Percentiles rank a stretch among this genome's conserved stretches.
Conservation (phyloP, 1,284 basidiomycete species). For the Ceratobasidium sp. region DNA sequence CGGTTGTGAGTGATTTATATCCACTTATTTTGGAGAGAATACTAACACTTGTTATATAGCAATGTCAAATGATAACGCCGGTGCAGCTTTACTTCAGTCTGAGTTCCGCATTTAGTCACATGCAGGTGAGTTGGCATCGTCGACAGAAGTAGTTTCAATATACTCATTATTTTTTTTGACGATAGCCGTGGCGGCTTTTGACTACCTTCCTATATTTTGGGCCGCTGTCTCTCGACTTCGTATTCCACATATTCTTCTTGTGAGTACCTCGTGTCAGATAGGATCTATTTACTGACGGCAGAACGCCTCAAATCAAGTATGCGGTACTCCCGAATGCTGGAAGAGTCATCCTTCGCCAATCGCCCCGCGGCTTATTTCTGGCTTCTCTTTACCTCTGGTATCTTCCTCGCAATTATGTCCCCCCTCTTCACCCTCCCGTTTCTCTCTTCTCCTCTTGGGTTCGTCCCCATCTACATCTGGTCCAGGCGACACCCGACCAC, state of each 20-base stretch:
- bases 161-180: constrained; percentile 32
- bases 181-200: constrained; percentile 84
- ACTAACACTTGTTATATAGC: constrained; percentile 61
- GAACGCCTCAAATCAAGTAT: constrained; percentile 65
- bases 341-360: constrained; percentile 94
- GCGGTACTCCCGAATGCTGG: constrained; percentile 95
- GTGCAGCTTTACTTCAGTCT: constrained; percentile 93
- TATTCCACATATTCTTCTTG: constrained; percentile 99
- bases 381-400: constrained; percentile 82
- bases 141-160: neutral
- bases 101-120: constrained; percentile 81
- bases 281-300: neutral
- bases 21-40: constrained; percentile 1
- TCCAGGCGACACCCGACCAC: constrained; percentile 92
- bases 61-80: constrained; percentile 90
- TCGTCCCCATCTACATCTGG: constrained; percentile 97
- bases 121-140: constrained; percentile 66
- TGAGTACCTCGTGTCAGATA: constrained; percentile 59
- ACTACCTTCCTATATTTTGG: constrained; percentile 99
- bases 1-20: constrained; percentile 71
- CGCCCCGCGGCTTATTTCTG: constrained; percentile 93
- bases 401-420: constrained; percentile 82
- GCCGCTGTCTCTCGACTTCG: constrained; percentile 89
- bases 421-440: constrained; percentile 91
- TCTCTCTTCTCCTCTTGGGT: constrained; percentile 87